phyloP scores from a whole-genome alignment of 192 early-diverging fungal genomes.

The Piromyces finnis region DNA sequence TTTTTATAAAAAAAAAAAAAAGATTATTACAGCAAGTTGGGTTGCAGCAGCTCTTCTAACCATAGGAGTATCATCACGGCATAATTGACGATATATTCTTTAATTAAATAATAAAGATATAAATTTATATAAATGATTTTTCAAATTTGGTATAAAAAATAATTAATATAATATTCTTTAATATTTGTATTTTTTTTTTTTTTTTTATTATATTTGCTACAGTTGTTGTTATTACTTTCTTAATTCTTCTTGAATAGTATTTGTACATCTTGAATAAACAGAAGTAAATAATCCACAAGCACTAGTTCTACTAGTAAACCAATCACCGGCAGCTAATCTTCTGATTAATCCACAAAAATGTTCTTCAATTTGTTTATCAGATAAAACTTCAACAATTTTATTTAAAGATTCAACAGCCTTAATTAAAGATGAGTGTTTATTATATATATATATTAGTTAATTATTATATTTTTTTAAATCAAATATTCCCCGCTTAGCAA shows the following conservation, averaged over 20 bases:
- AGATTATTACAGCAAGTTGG: constrained; percentile 41
- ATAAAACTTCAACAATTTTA: constrained; percentile 58
- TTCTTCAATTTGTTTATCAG: constrained; percentile 68
- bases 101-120: not conserved
- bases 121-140: no score
- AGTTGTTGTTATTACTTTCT: constrained; percentile 56
- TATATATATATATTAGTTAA: not conserved
- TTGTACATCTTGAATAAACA: constrained; percentile 50
- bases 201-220: no score
- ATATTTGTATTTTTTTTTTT: no score
- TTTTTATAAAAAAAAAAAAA: not conserved
- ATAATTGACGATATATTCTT: constrained; percentile 61
- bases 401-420: constrained; percentile 88
- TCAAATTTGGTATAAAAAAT: no score
- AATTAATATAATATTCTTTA: no score
- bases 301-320: constrained; percentile 93
- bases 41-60: constrained; percentile 89
- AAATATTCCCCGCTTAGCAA: no score
- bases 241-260: constrained; percentile 71
- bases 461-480: not conserved
- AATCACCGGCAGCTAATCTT: constrained; percentile 79
- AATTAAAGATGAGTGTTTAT: no score
- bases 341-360: constrained; percentile 80
- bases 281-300: constrained; percentile 89
- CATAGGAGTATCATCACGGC: constrained; percentile 94